Evolutionary conservation across 2,329 filamentous ascomycete species (phyloP).

Genomic region (Beauveria rudraprayagi): DNA sequence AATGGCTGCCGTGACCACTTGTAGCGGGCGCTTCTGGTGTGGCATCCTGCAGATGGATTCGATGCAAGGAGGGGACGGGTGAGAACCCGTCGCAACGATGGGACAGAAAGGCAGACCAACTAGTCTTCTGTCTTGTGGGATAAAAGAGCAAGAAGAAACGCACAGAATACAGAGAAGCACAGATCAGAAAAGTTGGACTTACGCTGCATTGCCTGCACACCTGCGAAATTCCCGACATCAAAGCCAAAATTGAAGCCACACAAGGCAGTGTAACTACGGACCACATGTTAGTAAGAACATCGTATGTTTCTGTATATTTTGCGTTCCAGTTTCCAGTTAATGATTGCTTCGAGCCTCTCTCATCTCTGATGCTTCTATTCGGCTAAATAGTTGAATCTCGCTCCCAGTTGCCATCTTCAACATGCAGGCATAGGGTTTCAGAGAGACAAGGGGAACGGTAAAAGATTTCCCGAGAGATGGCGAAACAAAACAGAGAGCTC

Average conservation of each 20-base stretch:
- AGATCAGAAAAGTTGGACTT: neutral
- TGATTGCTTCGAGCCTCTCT: no score
- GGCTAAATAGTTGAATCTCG: neutral
- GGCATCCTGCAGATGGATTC: neutral
- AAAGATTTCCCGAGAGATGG: no score
- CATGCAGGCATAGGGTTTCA: neutral
- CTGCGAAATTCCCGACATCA: constrained; percentile 21
- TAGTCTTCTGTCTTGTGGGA: no score
- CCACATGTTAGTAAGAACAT: neutral
- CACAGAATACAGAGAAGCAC: no score
- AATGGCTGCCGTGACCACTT: neutral
- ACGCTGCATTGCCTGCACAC: constrained; percentile 20
- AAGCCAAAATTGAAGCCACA: constrained; percentile 22
- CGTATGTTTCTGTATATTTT: neutral
- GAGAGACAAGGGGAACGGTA: neutral
- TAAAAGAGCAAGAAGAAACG: no score
- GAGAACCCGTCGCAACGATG: neutral
- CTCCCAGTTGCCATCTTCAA: neutral
- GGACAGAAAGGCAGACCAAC: neutral
- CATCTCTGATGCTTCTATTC: neutral
- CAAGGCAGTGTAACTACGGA: constrained; percentile 16
- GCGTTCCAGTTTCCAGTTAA: no score
- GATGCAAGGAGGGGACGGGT: neutral
- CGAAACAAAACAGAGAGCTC: neutral
- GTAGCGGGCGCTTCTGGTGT: neutral